phyloP scores from a whole-genome alignment of 169 alveolate genomes.

The Theileria parva region DNA sequence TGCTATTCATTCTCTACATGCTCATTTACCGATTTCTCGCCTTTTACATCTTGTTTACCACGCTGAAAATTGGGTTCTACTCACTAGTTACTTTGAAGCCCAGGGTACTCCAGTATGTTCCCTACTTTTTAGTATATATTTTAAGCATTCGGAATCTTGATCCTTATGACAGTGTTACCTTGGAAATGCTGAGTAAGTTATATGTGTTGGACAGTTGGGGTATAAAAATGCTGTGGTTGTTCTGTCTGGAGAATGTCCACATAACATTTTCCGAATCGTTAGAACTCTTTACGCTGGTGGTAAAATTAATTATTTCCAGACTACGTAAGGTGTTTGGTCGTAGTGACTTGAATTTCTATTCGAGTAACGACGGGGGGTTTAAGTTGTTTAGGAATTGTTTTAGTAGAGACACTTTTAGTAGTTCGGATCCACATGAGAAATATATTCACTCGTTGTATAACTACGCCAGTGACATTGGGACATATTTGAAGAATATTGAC shows the following conservation, averaged over 20 bases:
- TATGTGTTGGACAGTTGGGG: conserved; percentile 19
- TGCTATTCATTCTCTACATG: conserved; percentile 41
- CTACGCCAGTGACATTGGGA: conserved; percentile 50
- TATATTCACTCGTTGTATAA: conserved; percentile 58
- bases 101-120: background rate
- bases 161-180: background rate
- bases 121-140: background rate
- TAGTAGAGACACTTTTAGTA: background rate
- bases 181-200: conserved; percentile 8
- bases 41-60: conserved; percentile 32
- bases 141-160: conserved; percentile 3
- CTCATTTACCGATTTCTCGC: conserved; percentile 56
- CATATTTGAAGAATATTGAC: conserved; percentile 52
- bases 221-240: conserved; percentile 33
- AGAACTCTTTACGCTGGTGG: conserved; percentile 23
- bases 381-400: background rate
- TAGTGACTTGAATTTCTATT: background rate
- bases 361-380: background rate
- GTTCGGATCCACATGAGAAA: conserved; percentile 43
- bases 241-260: conserved; percentile 54
- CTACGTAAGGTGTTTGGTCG: background rate
- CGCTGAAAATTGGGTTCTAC: conserved; percentile 30
- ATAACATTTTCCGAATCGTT: conserved; percentile 55
- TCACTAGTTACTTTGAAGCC: conserved; percentile 23
- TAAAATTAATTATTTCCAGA: conserved; percentile 3